Base-by-base conservation (phyloP, 805 yeast genomes). In the Ogataea populi-albae region DNA sequence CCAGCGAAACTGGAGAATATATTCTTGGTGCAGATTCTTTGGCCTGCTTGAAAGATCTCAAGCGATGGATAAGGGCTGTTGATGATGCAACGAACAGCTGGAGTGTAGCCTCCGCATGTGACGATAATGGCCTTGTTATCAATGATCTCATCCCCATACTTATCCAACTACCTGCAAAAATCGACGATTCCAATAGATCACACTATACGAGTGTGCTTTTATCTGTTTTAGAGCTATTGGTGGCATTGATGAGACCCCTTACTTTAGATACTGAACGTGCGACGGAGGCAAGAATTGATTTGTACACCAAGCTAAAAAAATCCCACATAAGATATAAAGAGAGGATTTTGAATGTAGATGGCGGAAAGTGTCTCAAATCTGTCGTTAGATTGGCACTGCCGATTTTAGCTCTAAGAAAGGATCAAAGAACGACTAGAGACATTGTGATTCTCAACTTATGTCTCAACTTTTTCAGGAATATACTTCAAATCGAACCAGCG, bases 81-180 rank as follows among this genome's bases (percentile, higher is more conserved):
- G 98, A 91, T 58, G 93, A 86, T 38, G 71, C 71, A 27, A 71
- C 76, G 34, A 69, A 75, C 35, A 68, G 80, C 11, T 81, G 79
- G 69, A 87, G 82, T 41, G 96, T 91, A 4, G 95, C 96, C 0
- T 69, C 85, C 33, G 95, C 96, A 1, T 81, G 94, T 44, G 84
- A 87, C 4, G 91, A 85, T 35, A 77, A 84, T 10, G 82, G 83
- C 1, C 66, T 93, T 8, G 81, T 91, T 5, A 55, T 67, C 1
- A 78, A 77, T 47, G 98, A 91, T 59, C 59, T 93, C 35, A 56
- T 82, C 5, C 82, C 80, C 7, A 87, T 93, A 17, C 56, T 93
- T 28, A 69, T 82, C 17, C 80, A 77, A 51, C 85, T 91, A 86
- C 58, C 61, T 2, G 41, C 45, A 26, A 43, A 54, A 34, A 46